Conservation (phyloP, 2,329 filamentous ascomycete genomes). For the Neocucurbitaria cava region DNA sequence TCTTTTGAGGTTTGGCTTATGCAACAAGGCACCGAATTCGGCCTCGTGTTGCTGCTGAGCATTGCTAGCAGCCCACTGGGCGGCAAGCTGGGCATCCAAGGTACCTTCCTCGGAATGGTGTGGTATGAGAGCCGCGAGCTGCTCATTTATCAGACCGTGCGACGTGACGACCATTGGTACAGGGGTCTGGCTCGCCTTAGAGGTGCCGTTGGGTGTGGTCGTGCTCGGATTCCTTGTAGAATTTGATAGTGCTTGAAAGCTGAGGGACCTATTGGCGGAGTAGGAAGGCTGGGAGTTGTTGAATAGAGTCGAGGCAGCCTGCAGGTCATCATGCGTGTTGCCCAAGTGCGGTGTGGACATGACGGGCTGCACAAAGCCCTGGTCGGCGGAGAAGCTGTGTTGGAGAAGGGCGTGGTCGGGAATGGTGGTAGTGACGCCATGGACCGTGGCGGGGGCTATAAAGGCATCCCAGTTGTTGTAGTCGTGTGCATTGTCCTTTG, state of each 20-base stretch:
- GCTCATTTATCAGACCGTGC: conserved; percentile 37
- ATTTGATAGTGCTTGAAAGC: conserved; percentile 24
- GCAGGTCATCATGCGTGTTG: conserved; percentile 40
- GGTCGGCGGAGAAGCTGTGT: conserved; percentile 33
- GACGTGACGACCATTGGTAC: conserved; percentile 31
- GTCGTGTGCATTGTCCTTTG: conserved; percentile 32
- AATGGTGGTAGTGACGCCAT: conserved; percentile 44
- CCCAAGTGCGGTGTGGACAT: conserved; percentile 22
- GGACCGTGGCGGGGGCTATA: conserved; percentile 40
- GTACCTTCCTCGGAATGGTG: conserved; percentile 36
- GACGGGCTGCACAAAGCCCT: conserved; percentile 18
- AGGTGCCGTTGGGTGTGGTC: conserved; percentile 4
- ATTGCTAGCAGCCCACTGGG: conserved; percentile 34
- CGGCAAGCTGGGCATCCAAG: conserved; percentile 36
- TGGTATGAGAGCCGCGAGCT: conserved; percentile 38
- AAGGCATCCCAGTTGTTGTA: conserved; percentile 37
- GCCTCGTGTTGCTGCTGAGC: conserved; percentile 24
- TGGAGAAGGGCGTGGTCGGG: conserved; percentile 42
- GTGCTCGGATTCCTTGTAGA: conserved; percentile 1
- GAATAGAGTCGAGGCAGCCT: conserved; percentile 43
- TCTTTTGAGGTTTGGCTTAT: conserved; percentile 31
- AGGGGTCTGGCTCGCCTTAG: conserved; percentile 5
- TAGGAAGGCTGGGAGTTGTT: conserved; percentile 38
- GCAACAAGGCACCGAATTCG: conserved; percentile 23
- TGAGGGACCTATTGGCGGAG: conserved; percentile 24